A percentile compares a stretch with the other conserved stretches of the same genome.
Conservation (phyloP, 306 rosid genomes). For the Corylus heterophylla region DNA sequence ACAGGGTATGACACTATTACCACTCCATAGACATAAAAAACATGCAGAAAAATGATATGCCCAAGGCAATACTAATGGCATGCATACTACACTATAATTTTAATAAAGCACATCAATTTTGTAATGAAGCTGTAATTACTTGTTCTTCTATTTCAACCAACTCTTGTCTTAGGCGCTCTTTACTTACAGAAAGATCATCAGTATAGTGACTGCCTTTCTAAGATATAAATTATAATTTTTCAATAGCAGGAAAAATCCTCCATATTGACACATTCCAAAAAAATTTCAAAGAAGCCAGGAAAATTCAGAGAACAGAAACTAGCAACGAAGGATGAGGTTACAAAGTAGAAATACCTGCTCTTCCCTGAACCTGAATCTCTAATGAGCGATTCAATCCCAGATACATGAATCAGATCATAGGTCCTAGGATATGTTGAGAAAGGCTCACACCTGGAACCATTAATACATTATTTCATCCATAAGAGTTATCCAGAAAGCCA, state of each 20-base stretch:
- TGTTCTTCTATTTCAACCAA: background rate
- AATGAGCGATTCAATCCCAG: constrained; percentile 76
- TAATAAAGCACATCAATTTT: background rate
- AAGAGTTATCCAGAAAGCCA: constrained; percentile 5
- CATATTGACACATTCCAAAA: background rate
- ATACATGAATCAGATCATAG: constrained; percentile 82
- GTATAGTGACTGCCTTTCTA: background rate
- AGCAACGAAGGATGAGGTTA: constrained; percentile 4
- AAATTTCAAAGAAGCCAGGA: background rate
- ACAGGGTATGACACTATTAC: background rate
- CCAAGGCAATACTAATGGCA: background rate
- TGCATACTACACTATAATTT: background rate
- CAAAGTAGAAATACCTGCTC: constrained; percentile 51
- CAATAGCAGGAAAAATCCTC: background rate
- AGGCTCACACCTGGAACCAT: constrained; percentile 87
- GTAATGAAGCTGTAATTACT: background rate
- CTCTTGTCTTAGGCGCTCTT: background rate
- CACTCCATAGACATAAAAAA: background rate
- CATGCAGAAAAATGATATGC: background rate
- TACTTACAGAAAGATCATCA: background rate
- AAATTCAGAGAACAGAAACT: constrained; percentile 19
- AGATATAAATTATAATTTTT: background rate
- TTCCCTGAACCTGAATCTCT: constrained; percentile 65
- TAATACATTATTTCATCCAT: constrained; percentile 35
- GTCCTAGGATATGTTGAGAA: constrained; percentile 97